These are phyloP conservation scores for Nicotiana benthamiana DNA, from an alignment of 257 asterid genomes.

Conservation along the genomic window DNA sequence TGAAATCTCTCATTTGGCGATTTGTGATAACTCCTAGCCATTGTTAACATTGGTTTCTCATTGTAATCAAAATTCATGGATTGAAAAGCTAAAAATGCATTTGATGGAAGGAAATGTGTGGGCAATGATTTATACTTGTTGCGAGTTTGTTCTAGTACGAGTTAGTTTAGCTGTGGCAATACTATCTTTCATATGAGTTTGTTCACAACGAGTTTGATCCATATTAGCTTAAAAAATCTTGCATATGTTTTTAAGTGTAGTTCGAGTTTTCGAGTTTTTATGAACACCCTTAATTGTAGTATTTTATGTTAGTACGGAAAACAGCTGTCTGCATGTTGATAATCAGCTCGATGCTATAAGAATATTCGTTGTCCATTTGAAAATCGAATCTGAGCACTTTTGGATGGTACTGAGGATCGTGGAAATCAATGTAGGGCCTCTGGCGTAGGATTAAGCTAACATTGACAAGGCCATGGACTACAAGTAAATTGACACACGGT, in stretches of 20 bases:
- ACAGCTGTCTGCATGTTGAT: background rate
- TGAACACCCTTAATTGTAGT: too few relatives aligned
- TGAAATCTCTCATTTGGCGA: background rate
- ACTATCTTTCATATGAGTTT: background rate
- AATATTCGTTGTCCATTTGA: background rate
- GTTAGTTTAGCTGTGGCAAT: background rate
- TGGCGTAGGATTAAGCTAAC: background rate
- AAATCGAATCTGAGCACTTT: background rate
- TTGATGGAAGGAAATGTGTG: background rate
- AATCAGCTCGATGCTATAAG: background rate
- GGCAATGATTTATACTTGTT: background rate
- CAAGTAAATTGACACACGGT: too few relatives aligned
- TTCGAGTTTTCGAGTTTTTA: too few relatives aligned
- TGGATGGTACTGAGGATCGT: too few relatives aligned
- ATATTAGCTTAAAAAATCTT: background rate
- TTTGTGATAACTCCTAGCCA: background rate
- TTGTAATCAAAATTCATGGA: background rate
- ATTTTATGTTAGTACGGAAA: background rate
- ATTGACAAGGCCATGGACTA: background rate
- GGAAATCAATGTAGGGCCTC: too few relatives aligned
- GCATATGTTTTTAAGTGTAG: background rate
- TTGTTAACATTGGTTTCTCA: background rate
- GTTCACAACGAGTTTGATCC: background rate
- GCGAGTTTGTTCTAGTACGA: background rate
- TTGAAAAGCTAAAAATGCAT: background rate